These are phyloP conservation scores for Solanum lycopersicoides DNA, from an alignment of 257 asterid genomes.

Conservation along the genomic window DNA sequence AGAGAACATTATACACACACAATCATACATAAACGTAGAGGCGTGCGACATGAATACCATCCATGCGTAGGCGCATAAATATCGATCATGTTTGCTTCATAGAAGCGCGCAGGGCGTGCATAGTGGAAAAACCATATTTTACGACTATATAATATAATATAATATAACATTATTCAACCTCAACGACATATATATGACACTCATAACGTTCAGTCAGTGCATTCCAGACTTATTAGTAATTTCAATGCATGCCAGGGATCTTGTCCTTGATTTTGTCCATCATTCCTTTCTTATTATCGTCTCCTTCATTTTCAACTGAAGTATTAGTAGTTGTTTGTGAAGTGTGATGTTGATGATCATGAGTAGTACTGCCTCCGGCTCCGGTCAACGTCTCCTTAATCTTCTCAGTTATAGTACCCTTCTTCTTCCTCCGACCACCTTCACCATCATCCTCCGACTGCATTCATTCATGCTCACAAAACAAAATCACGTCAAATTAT, in stretches of 20 bases:
- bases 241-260: background rate
- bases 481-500: background rate
- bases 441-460: background rate
- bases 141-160: background rate
- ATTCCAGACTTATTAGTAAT: background rate
- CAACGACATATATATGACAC: background rate
- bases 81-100: background rate
- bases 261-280: background rate
- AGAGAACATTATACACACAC: background rate
- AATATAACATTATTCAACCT: background rate
- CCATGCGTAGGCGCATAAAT: background rate
- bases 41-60: background rate
- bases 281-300: slow-evolving; percentile 5
- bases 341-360: background rate
- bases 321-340: background rate
- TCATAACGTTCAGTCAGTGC: background rate
- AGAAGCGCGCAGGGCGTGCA: background rate
- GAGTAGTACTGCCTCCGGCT: background rate
- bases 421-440: background rate
- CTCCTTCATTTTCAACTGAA: background rate
- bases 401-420: background rate
- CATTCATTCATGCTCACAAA: background rate
- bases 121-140: background rate
- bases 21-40: background rate
- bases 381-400: background rate